phyloP scores from a whole-genome alignment of 495 filamentous ascomycete genomes.

The Halenospora varia region DNA sequence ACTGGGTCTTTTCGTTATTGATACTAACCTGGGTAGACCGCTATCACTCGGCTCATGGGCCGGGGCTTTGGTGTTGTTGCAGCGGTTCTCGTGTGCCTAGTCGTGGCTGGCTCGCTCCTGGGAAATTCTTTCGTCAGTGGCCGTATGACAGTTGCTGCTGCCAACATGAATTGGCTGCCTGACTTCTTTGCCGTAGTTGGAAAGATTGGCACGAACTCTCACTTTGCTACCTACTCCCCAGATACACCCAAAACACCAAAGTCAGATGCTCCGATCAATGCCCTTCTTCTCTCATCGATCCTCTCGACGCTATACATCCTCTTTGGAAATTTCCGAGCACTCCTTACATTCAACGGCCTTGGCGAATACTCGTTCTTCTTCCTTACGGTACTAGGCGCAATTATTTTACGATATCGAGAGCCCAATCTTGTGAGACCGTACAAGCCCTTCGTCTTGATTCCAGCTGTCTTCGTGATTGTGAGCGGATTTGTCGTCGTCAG shows the following conservation, averaged over 20 bases:
- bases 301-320: constrained; percentile 50
- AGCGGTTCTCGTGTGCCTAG: constrained; percentile 47
- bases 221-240: not conserved
- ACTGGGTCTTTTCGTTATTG: not conserved
- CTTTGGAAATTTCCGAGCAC: constrained; percentile 50
- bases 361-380: constrained; percentile 57
- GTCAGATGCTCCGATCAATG: constrained; percentile 46
- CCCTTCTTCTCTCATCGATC: constrained; percentile 41
- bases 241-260: constrained; percentile 6
- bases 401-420: constrained; percentile 47
- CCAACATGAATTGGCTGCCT: constrained; percentile 49
- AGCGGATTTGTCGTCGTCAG: constrained; percentile 51
- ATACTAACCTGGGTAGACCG: constrained; percentile 33
- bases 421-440: constrained; percentile 43
- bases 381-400: constrained; percentile 47
- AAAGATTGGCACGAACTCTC: constrained; percentile 2
- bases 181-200: constrained; percentile 27
- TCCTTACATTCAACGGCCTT: constrained; percentile 53
- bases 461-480: constrained; percentile 42
- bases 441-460: constrained; percentile 41
- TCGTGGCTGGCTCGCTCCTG: constrained; percentile 49
- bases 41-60: constrained; percentile 48
- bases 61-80: constrained; percentile 39
- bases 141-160: constrained; percentile 52
- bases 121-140: constrained; percentile 53